phyloP scores from a whole-genome alignment of 116 monocot genomes.

The Dioscorea cayenensis region DNA sequence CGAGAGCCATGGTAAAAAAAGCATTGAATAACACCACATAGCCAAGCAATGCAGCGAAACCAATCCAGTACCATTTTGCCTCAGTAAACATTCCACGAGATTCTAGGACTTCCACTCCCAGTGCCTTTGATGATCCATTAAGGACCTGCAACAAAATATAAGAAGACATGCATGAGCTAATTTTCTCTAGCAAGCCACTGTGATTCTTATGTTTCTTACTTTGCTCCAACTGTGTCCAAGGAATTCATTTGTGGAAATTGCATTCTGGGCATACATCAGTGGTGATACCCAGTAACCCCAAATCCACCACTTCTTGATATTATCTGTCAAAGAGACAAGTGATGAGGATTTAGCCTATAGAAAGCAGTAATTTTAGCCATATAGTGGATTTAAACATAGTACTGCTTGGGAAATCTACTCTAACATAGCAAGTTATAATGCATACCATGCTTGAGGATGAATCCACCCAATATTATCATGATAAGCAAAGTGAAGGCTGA shows the following conservation, averaged over 20 bases:
- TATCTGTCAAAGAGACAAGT: conserved; percentile 9
- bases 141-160: background rate
- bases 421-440: background rate
- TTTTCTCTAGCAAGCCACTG: background rate
- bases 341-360: no score
- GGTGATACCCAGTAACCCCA: conserved; percentile 52
- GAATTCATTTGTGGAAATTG: conserved; percentile 27
- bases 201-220: conserved; percentile 6
- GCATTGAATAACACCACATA: conserved; percentile 40
- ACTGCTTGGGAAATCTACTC: no score
- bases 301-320: conserved; percentile 34
- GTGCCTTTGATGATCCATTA: background rate
- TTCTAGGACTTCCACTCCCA: conserved; percentile 4
- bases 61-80: conserved; percentile 65
- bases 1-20: conserved; percentile 32
- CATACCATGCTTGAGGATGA: conserved; percentile 2
- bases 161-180: background rate
- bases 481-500: conserved; percentile 1
- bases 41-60: conserved; percentile 39
- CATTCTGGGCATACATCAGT: conserved; percentile 30
- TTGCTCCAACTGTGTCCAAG: conserved; percentile 24
- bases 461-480: background rate
- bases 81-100: conserved; percentile 31
- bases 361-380: no score
- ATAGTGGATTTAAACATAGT: no score